Base-by-base conservation (phyloP, 768 basidiomycete species). In the Mycena vulgaris region DNA sequence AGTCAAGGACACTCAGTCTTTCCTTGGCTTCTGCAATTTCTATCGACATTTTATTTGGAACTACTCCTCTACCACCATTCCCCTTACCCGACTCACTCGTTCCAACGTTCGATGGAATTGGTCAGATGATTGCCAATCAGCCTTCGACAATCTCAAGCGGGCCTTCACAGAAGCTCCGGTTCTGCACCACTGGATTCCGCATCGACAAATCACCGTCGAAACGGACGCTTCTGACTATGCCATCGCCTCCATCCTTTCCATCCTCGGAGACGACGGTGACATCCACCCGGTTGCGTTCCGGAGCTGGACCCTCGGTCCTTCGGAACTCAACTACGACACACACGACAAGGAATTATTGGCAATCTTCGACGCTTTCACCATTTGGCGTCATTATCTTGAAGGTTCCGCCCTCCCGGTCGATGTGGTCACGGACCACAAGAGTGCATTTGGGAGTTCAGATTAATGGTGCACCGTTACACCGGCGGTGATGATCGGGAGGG, bases 301-400 rank as follows among this genome's bases (percentile, higher is more conserved):
- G 4, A 63, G 9, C 14, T 3, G 39, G 9, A 39, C 70, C 25
- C 53, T 72, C 35, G 30, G 37, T 19, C n/a, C 40, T 4, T 2
- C 82, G 0, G 82, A 87, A 61, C 57, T 78, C 33, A 86, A 85
- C 73, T 87, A 87, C 71, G 76, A 82, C 23, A 77, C 80, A 3
- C 78, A 84, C 69, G 80, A 87, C 69, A 83, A 84, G 69, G 87
- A 88, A 67, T 69, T 86, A 1, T 76, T 87, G 0, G 83, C 84
- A 1, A 80, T 87, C 42, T 67, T 86, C 5, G 73, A 78, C 6
- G 69, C 78, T 0, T 79, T 83, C 61, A 48, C 62, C 14, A 33
- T 74, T 13, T 80, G 75, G 82, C 61, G 78, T 0, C 68, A 77
- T 17, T 82, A 77, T 59, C 75, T 81, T 6, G 74, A 78, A 48